Evolutionary conservation across 2,329 filamentous ascomycete genomes (phyloP), one percentile per base, ranked within the genome.

Genomic region (Pseudocercospora vitis): DNA sequence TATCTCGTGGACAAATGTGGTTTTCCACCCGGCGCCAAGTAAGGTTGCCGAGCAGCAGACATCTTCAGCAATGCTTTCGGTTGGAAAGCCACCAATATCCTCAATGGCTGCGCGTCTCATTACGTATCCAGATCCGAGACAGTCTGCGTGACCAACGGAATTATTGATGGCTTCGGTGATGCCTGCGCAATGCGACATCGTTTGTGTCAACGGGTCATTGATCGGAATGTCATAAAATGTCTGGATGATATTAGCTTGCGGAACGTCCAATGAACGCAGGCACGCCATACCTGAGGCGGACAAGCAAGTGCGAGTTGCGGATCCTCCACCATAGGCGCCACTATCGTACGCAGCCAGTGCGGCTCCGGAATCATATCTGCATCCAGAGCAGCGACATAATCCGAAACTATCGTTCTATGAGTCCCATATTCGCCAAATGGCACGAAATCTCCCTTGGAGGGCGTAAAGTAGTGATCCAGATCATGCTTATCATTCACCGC

Each of bases 341-440:
- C 68, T 12, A 82, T 65, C 23, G 80, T 78, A 32, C 82, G 78
- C 12, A 86, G 74, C 81, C 82, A 86, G 42, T 80, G 71, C 48
- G 73, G 74, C 65, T 85, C 81, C 5, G 82, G 80, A 67, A 86
- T 85, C 84, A 87, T 86, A 64, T 87, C 84, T 16, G 83, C 83
- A 64, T 87, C 84, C 28, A 87, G 71, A 32, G 80, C 80, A n/a
- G 82, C 83, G 65, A 85, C 66, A 76, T 85, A 61, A 80, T 12
- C 42, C 7, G 42, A 45, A 19, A 31, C 24, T 12, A 45, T 45
- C 7, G 12, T 45, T 31, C 42, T 24, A 26, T 29, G 19, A 3
- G 23, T 31, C 24, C 19, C 42, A 26, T 45, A 31, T 7, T 29
- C 23, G 11, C 29, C 81, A 77, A 14, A 82, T 68, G 45, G 39